These are phyloP conservation scores for Starmerella ratchasimensis DNA, from an alignment of 805 yeast genomes.

Conservation along the genomic window DNA sequence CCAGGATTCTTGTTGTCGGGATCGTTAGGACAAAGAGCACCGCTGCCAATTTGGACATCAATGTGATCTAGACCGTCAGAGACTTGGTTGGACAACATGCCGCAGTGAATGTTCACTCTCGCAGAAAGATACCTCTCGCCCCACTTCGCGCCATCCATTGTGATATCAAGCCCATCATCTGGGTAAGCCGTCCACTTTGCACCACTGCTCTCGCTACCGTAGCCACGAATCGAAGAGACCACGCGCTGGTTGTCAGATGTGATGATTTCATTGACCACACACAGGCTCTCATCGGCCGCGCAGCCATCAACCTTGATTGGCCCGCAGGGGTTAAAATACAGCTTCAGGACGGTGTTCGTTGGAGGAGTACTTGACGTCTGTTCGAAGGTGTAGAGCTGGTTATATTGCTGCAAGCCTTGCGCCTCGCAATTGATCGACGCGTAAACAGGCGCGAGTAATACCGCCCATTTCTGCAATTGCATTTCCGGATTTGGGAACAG, in stretches of 20 bases:
- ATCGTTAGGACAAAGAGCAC: conserved; percentile 13
- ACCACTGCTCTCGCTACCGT: conserved; percentile 18
- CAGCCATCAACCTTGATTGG: conserved; percentile 35
- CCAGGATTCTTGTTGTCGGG: conserved; percentile 15
- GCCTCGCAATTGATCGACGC: conserved; percentile 9
- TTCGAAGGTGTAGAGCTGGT: conserved; percentile 26
- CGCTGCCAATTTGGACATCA: background rate
- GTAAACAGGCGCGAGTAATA: too few species aligned
- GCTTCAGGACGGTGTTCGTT: conserved; percentile 41
- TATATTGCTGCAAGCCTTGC: conserved; percentile 32
- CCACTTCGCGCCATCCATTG: conserved; percentile 46
- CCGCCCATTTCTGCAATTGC: too few species aligned
- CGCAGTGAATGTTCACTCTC: conserved; percentile 11
- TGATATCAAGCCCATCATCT: conserved; percentile 22
- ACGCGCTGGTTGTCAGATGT: conserved; percentile 36
- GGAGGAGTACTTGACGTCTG: conserved; percentile 56
- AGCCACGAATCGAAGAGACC: conserved; percentile 48
- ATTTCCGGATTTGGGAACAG: too few species aligned
- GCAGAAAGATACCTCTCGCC: conserved; percentile 38
- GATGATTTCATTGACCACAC: conserved; percentile 52
- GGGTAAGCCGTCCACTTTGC: conserved; percentile 6
- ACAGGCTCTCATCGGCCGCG: conserved; percentile 57
- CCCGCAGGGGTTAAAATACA: conserved; percentile 65
- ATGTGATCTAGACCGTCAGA: conserved; percentile 9
- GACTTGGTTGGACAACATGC: conserved; percentile 7